Evolutionary conservation across 305 asterid species (phyloP), one percentile per base, ranked within the genome.

Genomic region (Ilex paraguariensis): DNA sequence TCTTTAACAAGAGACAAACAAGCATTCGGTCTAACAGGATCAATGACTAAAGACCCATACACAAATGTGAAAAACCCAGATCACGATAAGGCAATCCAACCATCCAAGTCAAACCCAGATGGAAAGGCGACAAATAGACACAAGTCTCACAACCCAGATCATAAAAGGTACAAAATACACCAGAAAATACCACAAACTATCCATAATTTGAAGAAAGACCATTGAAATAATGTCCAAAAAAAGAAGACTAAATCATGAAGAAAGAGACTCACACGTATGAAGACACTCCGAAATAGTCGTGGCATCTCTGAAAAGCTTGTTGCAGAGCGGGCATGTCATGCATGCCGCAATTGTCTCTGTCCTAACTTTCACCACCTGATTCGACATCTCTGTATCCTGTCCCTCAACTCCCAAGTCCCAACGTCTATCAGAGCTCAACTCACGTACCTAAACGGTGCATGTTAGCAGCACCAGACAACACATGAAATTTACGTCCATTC

Each of bases 371-470:
- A 68, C 66, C 57, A 56, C 62, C 36, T 42, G 78, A 73, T 73
- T 73, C 67, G 72, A 31, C 75, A 69, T 73, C 62, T 31, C 50
- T 44, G 45, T 6, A 21, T 33, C 62, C 63, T 74, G 69, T 75
- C 66, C 73, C 46, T 49, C 40, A 21, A 13, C 64, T 15, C 54
- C 54, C 62, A 21, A 21, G 32, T 59, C 31, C 6, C 28, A 14
- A 5, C 28, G n/a, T 50, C 54, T 12, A 5, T 50, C 56, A 4
- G n/a, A 52, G 31, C 54, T 50, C 28, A 6, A 52, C 31, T 52
- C 77, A 76, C 84, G 87, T 76, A 66, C 58, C 78, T 70, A 69
- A 57, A 48, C 70, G 70, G 81, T 79, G 87, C 87, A 82, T 82
- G 84, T 76, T 63, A 68, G 57, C 70, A 36, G 70, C 80, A 55